These are phyloP conservation scores for Daldinia vernicosa DNA, from an alignment of 495 filamentous ascomycete genomes.

Conservation along the genomic window DNA sequence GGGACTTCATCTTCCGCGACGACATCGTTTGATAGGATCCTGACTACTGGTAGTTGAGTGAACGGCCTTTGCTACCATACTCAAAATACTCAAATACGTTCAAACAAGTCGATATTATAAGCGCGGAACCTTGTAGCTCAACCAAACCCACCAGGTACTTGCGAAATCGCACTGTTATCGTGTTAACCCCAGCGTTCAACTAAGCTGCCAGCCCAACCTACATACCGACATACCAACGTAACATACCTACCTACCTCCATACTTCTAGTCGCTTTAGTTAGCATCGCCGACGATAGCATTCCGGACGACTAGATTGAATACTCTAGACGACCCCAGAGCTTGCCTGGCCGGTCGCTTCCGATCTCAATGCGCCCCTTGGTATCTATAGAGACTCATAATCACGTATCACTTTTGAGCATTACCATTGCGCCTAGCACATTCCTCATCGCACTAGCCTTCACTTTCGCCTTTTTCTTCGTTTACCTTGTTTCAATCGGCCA, in stretches of 20 bases:
- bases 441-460: slow-evolving; percentile 58
- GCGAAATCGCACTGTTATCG: slow-evolving; percentile 7
- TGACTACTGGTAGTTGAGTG: slow-evolving; percentile 9
- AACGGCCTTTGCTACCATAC: slow-evolving; percentile 8
- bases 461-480: slow-evolving; percentile 60
- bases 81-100: not conserved
- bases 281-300: not conserved
- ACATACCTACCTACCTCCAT: not conserved
- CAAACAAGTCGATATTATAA: slow-evolving; percentile 13
- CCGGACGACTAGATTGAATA: slow-evolving; percentile 15
- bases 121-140: slow-evolving; percentile 1
- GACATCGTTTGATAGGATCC: slow-evolving; percentile 15
- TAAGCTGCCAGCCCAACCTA: not conserved
- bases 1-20: slow-evolving; percentile 14
- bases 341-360: slow-evolving; percentile 31
- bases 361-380: slow-evolving; percentile 59
- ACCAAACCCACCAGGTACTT: not conserved
- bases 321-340: slow-evolving; percentile 31
- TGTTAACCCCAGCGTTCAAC: not conserved
- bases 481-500: slow-evolving; percentile 53
- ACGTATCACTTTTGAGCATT: slow-evolving; percentile 60
- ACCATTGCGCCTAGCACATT: slow-evolving; percentile 63
- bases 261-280: slow-evolving; percentile 1
- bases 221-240: not conserved
- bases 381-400: slow-evolving; percentile 63